Conservation (phyloP, 2,329 filamentous ascomycete genomes). For the Lachnellula suecica region DNA sequence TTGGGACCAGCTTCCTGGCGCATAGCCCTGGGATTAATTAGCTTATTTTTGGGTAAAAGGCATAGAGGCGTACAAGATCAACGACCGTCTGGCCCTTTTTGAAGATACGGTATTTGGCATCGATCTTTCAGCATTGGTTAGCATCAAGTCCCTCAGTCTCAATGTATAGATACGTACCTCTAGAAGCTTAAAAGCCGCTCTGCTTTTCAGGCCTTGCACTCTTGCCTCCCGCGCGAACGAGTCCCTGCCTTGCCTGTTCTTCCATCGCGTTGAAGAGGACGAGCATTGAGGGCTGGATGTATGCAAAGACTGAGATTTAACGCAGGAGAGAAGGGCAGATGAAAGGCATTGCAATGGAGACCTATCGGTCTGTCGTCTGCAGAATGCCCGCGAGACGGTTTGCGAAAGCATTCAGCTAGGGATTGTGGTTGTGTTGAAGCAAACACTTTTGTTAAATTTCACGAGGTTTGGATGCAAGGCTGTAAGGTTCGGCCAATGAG, state of each 20-base stretch:
- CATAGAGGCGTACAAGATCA: constrained; percentile 64
- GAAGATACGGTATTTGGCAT: constrained; percentile 79
- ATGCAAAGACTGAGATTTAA: constrained; percentile 1
- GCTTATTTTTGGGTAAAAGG: background rate
- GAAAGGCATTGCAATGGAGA: background rate
- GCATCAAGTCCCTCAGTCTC: background rate
- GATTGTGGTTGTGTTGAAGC: background rate
- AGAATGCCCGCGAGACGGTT: constrained; percentile 18
- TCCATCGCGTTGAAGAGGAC: constrained; percentile 77
- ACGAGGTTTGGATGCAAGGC: background rate
- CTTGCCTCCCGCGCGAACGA: constrained; percentile 71
- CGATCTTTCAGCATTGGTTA: constrained; percentile 56
- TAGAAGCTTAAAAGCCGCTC: constrained; percentile 90
- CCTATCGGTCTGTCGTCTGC: constrained; percentile 5
- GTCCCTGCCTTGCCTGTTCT: constrained; percentile 74
- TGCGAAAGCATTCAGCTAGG: constrained; percentile 27
- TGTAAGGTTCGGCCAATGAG: background rate
- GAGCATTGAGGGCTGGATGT: constrained; percentile 12
- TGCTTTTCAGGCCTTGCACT: constrained; percentile 78
- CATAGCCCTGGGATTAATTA: constrained; percentile 61
- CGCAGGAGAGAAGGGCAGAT: no score
- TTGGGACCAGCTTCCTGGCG: constrained; percentile 72
- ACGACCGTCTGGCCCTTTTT: constrained; percentile 79
- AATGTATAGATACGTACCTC: constrained; percentile 53
- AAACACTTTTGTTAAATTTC: background rate